Base-by-base conservation (phyloP, 805 yeast species). In the Zygosaccharomyces siamensis region DNA sequence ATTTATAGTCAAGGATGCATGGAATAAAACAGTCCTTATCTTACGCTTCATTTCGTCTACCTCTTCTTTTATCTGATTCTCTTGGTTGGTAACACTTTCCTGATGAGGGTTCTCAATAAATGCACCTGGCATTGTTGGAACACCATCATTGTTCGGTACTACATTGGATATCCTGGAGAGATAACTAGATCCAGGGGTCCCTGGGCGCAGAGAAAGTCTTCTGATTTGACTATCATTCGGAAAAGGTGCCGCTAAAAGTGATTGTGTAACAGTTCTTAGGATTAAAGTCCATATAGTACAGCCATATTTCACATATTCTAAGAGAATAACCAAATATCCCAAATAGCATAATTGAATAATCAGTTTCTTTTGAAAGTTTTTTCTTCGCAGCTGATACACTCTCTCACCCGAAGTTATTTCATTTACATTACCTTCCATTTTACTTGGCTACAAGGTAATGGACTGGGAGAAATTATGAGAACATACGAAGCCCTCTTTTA, bases 201-300 rank as follows among this genome's bases (percentile, higher is more conserved):
- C 50, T n/a, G 50, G 58, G 7, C 54, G 49, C 4, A 48, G 38
- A 4, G 57, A 54, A 3, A 62, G 48, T 18, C 62, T 50, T 23
- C 55, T 58, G 16, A 66, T 40, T 20, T 57, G 62, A 4, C 40
- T n/a, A 18, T 63, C 61, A n/a, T 62, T 45, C 0, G 75, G 73
- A 46, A 75, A 77, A 0, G 80, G 77, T 21, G 68, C 64, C 0
- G 71, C 50, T 26, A 75, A 46, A 14, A 73, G 55, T 5, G 71
- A 61, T 40, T 76, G 79, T 1, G 71, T 61, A 4, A 64, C 51
- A 8, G 67, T 50, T 54, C 80, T 59, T 8, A 69, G 21, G 1
- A 60, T 33, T 3, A 73, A 60, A 3, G 53, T 47, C 58, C 55
- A 50, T 7, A 60, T 48, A 1, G 57, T 52, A 21, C 64, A 51